Evolutionary conservation across 805 yeast species (phyloP), one percentile per base, ranked within the genome.

Genomic region (Maudiozyma saulgeensis): DNA sequence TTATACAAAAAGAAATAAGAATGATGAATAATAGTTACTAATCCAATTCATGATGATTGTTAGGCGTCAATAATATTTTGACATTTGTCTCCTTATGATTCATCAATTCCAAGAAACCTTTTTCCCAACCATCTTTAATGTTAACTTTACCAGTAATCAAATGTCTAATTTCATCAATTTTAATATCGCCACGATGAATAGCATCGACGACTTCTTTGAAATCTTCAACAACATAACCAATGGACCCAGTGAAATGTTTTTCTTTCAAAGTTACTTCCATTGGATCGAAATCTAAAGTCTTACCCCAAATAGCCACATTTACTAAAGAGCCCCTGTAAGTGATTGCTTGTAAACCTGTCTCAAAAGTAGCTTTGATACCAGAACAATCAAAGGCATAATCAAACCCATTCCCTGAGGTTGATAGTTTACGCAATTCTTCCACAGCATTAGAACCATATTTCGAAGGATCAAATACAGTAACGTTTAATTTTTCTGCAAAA

Each of bases 251-350:
- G 37, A 77, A 66, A 43, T 62, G 63, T 57, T 78, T 81, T 60
- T 82, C 87, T 48, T 73, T 72, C 55, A 73, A 66, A 4, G 83
- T 75, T 18, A 78, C 63, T 53, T 71, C 73, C 81, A 78, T 80
- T 48, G 82, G 83, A 53, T 70, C 70, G 58, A 73, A 76, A 15
- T 67, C 68, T 25, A 75, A 64, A 7, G 79, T 73, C 37, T 71
- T 67, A 19, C 81, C 79, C 84, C 84, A 81, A 42, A 82, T 77
- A 5, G 87, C 87, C 49, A 81, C 75, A 61, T 81, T 81, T 31
- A 79, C 77, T n/a, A 80, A 76, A 2, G 70, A 68, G 43, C 87
- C 87, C 53, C 77, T 72, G 6, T 78, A 74, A 1, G 74, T 67
- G 8, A 79, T 64, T 4, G 79, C 77, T 38, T 67, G 68, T 38